These are phyloP conservation scores for Claviceps digitariae DNA, from an alignment of 2,329 filamentous ascomycete genomes.

Conservation along the genomic window DNA sequence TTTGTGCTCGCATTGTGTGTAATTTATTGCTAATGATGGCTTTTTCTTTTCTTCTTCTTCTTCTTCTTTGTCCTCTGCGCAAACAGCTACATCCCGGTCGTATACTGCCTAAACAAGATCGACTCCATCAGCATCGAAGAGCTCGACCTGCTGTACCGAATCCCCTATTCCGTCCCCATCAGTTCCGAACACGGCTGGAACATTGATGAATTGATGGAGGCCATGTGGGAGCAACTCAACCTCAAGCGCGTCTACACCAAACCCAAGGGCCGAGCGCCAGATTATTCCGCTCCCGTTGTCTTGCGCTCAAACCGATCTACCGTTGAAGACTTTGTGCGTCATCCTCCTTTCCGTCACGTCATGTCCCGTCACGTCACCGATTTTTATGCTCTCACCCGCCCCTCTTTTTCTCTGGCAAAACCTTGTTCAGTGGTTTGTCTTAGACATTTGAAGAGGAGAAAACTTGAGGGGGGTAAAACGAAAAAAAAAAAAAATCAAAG, in stretches of 20 bases:
- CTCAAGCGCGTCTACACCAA: constrained; percentile 93
- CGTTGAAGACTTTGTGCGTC: constrained; percentile 89
- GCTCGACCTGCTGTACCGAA: constrained; percentile 87
- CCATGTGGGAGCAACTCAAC: constrained; percentile 96
- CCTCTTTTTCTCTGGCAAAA: not conserved
- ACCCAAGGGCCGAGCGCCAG: constrained; percentile 86
- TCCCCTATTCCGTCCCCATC: constrained; percentile 93
- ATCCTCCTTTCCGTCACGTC: not conserved
- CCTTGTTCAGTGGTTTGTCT: not conserved
- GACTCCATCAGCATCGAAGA: constrained; percentile 97
- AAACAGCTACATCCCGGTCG: constrained; percentile 85
- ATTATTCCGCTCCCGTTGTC: constrained; percentile 86
- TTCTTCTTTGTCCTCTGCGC: too few relatives aligned
- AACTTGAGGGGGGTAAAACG: not conserved
- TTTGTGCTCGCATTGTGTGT: not conserved
- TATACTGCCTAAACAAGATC: constrained; percentile 98
- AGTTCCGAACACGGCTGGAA: constrained; percentile 98
- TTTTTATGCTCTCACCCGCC: too few relatives aligned
- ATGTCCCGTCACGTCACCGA: too few relatives aligned
- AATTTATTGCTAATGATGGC: not conserved
- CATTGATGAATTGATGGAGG: constrained; percentile 87
- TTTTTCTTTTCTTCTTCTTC: not conserved
- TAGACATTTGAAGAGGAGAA: not conserved
- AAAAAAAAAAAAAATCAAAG: not conserved
- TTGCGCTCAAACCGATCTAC: constrained; percentile 71